Percentiles rank a stretch among this genome's conserved stretches.
Conservation (phyloP, 192 early-diverging fungal genomes). For the Backusella luteola region DNA sequence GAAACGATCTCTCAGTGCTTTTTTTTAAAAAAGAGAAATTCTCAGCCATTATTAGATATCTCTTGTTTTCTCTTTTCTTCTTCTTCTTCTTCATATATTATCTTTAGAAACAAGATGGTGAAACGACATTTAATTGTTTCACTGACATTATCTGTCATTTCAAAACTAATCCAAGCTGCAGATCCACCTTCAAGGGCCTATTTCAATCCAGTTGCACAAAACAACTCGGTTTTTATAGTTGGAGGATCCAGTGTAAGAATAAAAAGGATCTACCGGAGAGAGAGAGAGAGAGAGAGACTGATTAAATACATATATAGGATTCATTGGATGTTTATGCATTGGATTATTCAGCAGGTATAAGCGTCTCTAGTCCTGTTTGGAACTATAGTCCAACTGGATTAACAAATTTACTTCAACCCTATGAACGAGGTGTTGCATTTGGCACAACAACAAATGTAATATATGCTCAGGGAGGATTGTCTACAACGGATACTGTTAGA, state of each 20-base stretch:
- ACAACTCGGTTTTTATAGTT: neutral
- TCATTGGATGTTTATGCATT: neutral
- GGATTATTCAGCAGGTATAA: neutral
- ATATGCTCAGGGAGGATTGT: neutral
- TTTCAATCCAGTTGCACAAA: neutral
- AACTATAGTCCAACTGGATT: neutral
- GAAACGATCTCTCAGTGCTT: neutral
- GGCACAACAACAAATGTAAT: neutral
- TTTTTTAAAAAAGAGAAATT: neutral
- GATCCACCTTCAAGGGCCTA: neutral
- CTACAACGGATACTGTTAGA: neutral
- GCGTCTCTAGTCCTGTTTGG: neutral
- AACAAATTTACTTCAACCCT: neutral
- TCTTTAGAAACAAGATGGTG: neutral
- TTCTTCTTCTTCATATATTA: neutral
- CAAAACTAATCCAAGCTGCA: neutral
- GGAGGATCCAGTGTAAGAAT: conserved; percentile 10
- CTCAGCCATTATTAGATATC: neutral
- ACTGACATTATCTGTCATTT: neutral
- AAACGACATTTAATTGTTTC: neutral
- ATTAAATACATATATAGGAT: neutral
- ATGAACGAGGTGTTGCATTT: neutral
- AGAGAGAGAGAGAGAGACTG: neutral
- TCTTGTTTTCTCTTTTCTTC: neutral
- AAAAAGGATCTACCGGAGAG: neutral